Evolutionary conservation across 2,329 filamentous ascomycete genomes (phyloP), one percentile per base, ranked within the genome.

Genomic region (Lecanicillium sp.): DNA sequence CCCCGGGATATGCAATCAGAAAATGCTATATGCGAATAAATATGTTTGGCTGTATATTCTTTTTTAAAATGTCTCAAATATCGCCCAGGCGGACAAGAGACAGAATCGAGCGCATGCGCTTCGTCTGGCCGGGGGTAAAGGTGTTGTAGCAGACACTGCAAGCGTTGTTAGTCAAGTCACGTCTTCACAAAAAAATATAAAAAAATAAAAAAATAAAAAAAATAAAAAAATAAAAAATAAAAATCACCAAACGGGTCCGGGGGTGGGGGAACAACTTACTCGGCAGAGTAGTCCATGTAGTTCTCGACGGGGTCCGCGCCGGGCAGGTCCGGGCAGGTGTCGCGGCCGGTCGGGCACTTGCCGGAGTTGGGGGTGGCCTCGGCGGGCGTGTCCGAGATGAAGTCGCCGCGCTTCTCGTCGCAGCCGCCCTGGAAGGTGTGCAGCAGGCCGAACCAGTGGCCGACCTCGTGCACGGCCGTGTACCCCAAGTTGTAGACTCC

Each of bases 91-190:
- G 36, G 6, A 47, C 12, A 19, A 39, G 26, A 1, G 44, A 19
- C 26, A 47, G 44, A 8, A 47, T 9, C 19, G 36, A 24, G 36
- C 37, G 44, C 44, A 41, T 40, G 29, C 44, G 44, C 5, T 2
- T 12, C 3, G 27, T 47, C 56, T 72, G 69, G n/a, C 64, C 67
- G 6, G 62, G 37, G 3, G 67, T 69, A 61, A 74, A 74, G 56
- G 67, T 63, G 29, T 61, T 57, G 56, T 70, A 71, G 60, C 71
- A 73, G 44, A 55, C 48, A 15, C 44, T 47, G 11, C 29, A n/a
- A n/a, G n/a, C n/a, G n/a, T n/a, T n/a, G n/a, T 33, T 43, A 3
- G 3, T 14, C 14, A 26, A 2, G 20, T 44, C 5, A 42, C 27
- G 23, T 15, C 5, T 7, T 9, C 0, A 14, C 14, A 19, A 17